These are phyloP conservation scores for Globisporangium uncinulatum DNA, from an alignment of 352 stramenopile genomes.

Conservation along the genomic window DNA sequence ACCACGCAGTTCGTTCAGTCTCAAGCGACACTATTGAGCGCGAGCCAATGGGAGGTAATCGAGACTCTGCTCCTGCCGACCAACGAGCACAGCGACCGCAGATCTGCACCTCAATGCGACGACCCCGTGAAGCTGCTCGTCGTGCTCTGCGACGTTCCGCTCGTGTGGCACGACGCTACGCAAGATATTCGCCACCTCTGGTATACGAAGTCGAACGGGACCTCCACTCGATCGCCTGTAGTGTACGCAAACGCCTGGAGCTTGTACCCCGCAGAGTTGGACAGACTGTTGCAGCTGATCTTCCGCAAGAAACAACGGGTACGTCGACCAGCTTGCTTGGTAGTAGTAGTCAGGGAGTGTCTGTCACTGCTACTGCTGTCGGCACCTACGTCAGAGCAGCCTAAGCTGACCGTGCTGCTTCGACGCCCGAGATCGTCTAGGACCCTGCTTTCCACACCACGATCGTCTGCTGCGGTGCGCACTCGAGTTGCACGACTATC, in stretches of 20 bases:
- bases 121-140: slow-evolving; percentile 18
- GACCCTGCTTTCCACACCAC: slow-evolving; percentile 29
- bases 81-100: background rate
- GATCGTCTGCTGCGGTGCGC: slow-evolving; percentile 33
- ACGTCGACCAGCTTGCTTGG: background rate
- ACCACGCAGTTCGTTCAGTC: slow-evolving; percentile 19
- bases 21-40: slow-evolving; percentile 23
- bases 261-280: slow-evolving; percentile 33
- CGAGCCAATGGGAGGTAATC: slow-evolving; percentile 28
- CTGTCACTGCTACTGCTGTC: background rate
- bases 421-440: slow-evolving; percentile 11
- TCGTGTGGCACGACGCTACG: slow-evolving; percentile 30
- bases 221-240: background rate
- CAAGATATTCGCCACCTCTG: slow-evolving; percentile 16
- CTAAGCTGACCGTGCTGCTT: background rate
- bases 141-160: slow-evolving; percentile 47
- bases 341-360: background rate
- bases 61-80: slow-evolving; percentile 14
- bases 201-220: slow-evolving; percentile 2
- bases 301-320: slow-evolving; percentile 30
- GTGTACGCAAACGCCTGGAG: slow-evolving; percentile 21
- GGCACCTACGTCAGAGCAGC: background rate
- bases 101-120: background rate
- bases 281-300: slow-evolving; percentile 26
- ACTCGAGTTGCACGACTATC: slow-evolving; percentile 29